A percentile compares a stretch with the other conserved stretches of the same genome.
Conservation (phyloP, 73 alveolate species). For the Tetrahymena malaccensis region DNA sequence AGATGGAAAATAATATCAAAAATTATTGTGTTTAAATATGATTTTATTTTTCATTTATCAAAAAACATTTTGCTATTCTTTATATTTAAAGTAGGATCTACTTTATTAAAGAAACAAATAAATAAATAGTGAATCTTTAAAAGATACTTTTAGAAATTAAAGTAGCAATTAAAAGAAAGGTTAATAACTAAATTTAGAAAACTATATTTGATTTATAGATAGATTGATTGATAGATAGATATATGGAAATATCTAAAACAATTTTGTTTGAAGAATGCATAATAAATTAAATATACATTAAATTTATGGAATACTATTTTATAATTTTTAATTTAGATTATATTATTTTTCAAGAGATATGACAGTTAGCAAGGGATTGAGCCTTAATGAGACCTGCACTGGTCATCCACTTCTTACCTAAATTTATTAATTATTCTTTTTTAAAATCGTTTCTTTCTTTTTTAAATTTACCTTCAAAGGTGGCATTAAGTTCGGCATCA, state of each 20-base stretch:
- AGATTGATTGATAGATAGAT: too few species aligned
- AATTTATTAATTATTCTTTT: neutral
- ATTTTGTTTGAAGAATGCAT: neutral
- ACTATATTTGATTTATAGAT: neutral
- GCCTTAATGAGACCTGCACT: neutral
- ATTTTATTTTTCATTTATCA: too few species aligned
- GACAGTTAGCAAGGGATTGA: neutral
- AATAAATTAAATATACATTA: neutral
- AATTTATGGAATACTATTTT: neutral
- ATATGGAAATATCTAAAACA: neutral
- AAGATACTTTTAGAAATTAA: neutral
- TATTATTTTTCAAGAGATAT: neutral
- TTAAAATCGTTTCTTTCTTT: neutral
- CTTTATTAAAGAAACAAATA: too few species aligned
- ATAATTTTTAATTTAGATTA: neutral
- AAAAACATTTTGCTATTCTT: too few species aligned
- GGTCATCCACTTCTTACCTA: neutral
- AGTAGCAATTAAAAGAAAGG: neutral
- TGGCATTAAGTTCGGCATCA: slow-evolving; percentile 19
- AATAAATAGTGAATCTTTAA: neutral
- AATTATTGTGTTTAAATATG: too few species aligned
- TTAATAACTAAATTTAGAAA: neutral
- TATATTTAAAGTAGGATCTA: neutral
- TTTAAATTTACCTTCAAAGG: slow-evolving; percentile 22
- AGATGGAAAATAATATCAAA: too few species aligned